These are phyloP conservation scores for Ascochyta clinopodiicola DNA, from an alignment of 2,329 filamentous ascomycete species.

Conservation along the genomic window DNA sequence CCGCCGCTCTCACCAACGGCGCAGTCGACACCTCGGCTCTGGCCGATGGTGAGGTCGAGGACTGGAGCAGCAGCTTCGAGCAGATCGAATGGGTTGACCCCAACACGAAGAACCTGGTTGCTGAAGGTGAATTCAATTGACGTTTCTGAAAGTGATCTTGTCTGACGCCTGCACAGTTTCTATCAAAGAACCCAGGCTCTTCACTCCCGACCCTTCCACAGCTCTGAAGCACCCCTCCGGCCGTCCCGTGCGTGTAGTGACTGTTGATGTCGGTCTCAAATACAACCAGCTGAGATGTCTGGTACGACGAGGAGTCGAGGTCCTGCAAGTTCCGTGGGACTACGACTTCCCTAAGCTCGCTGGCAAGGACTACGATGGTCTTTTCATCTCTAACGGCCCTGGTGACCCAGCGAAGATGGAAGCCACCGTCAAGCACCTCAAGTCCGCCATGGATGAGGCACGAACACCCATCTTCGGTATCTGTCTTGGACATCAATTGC, in stretches of 20 bases:
- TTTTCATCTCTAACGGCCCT: constrained; percentile 97
- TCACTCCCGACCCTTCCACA: constrained; percentile 73
- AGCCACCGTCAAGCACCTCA: constrained; percentile 79
- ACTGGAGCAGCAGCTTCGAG: constrained; percentile 71
- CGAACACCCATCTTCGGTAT: constrained; percentile 93
- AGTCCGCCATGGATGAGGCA: constrained; percentile 76
- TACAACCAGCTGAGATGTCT: constrained; percentile 97
- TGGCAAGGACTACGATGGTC: constrained; percentile 87
- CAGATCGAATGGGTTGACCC: constrained; percentile 87
- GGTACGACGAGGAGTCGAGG: constrained; percentile 87
- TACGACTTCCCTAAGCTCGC: constrained; percentile 82
- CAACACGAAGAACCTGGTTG: constrained; percentile 90
- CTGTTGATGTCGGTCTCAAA: constrained; percentile 96
- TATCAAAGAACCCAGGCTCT: constrained; percentile 83
- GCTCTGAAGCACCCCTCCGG: constrained; percentile 88
- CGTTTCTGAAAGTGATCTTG: constrained; percentile 9
- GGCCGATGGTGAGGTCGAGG: constrained; percentile 36
- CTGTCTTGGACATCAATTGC: constrained; percentile 91
- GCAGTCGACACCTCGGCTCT: constrained; percentile 39
- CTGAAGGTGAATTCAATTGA: constrained; percentile 74
- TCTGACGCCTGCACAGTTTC: constrained; percentile 71
- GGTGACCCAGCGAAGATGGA: constrained; percentile 90
- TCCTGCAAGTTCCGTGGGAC: constrained; percentile 94
- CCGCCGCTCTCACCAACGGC: constrained; percentile 49
- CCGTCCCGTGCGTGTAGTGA: constrained; percentile 83